These are phyloP conservation scores for Dianthus caryophyllus DNA, from an alignment of 148 eudicot species.

Conservation along the genomic window DNA sequence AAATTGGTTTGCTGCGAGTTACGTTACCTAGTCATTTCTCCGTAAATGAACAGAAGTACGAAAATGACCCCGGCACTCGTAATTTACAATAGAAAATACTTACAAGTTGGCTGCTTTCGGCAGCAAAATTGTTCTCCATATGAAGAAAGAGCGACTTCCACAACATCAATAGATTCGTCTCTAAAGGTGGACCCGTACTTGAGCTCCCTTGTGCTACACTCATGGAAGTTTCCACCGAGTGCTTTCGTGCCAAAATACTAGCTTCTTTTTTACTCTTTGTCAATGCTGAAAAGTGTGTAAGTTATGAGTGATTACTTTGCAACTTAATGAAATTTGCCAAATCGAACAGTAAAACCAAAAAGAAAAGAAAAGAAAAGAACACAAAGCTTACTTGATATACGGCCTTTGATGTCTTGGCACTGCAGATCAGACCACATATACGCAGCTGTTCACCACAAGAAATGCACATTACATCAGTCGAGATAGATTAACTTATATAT, in stretches of 20 bases:
- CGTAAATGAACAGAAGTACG: background rate
- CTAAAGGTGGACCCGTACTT: constrained; percentile 29
- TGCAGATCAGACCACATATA: constrained; percentile 86
- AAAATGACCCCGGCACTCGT: background rate
- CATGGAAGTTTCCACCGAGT: constrained; percentile 27
- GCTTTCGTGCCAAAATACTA: constrained; percentile 45
- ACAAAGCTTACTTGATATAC: constrained; percentile 50
- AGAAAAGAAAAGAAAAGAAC: too few species aligned
- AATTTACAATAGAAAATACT: too few species aligned
- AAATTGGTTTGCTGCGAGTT: constrained; percentile 49
- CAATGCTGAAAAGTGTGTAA: constrained; percentile 36
- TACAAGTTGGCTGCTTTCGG: too few species aligned
- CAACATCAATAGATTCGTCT: constrained; percentile 49
- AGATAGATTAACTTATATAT: background rate
- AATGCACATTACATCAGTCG: constrained; percentile 3
- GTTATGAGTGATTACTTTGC: background rate
- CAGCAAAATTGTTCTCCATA: constrained; percentile 45
- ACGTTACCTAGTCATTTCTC: background rate
- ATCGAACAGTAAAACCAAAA: background rate
- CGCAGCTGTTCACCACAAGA: constrained; percentile 48
- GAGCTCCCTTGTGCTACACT: constrained; percentile 32
- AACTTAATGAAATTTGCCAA: background rate
- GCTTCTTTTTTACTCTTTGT: constrained; percentile 73
- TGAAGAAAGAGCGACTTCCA: constrained; percentile 76
- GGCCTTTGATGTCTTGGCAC: constrained; percentile 70